Evolutionary conservation across 2,329 filamentous ascomycete species (phyloP).

Genomic region (Cyphellophora europaea): DNA sequence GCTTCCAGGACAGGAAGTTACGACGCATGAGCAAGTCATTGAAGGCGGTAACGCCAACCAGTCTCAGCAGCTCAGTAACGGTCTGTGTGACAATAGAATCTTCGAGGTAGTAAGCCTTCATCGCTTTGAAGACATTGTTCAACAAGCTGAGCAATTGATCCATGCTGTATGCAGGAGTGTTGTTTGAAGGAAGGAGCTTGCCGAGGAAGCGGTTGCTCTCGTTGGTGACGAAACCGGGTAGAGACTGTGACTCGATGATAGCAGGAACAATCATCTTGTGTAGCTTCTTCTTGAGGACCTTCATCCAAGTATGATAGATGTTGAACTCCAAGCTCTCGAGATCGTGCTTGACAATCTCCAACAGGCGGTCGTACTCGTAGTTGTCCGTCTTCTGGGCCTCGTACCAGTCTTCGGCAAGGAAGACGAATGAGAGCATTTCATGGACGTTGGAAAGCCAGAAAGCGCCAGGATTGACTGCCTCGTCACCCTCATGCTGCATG

Average conservation of each 20-base stretch:
- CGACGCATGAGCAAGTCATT: constrained; percentile 96
- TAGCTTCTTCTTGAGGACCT: constrained; percentile 97
- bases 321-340: constrained; percentile 98
- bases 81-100: constrained; percentile 94
- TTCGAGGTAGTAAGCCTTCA: constrained; percentile 97
- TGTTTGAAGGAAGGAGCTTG: constrained; percentile 87
- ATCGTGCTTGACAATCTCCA: constrained; percentile 99
- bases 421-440: constrained; percentile 99
- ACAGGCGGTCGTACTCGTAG: constrained; percentile 92
- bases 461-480: constrained; percentile 90
- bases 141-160: constrained; percentile 91
- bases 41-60: constrained; percentile 96
- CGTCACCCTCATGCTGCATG: constrained; percentile 96
- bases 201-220: constrained; percentile 97
- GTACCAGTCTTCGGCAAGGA: constrained; percentile 98
- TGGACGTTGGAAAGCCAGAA: constrained; percentile 99
- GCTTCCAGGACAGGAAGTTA: constrained; percentile 99
- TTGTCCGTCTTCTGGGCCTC: constrained; percentile 99
- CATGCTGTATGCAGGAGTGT: constrained; percentile 95
- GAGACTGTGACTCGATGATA: constrained; percentile 96
- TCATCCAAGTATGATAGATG: constrained; percentile 99
- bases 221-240: constrained; percentile 96
- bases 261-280: constrained; percentile 99
- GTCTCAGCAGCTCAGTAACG: constrained; percentile 80
- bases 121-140: constrained; percentile 95